Evolutionary conservation across 2,329 filamentous ascomycete genomes (phyloP), one percentile per base, ranked within the genome.

Genomic region (Arthrobotrys entomopaga): DNA sequence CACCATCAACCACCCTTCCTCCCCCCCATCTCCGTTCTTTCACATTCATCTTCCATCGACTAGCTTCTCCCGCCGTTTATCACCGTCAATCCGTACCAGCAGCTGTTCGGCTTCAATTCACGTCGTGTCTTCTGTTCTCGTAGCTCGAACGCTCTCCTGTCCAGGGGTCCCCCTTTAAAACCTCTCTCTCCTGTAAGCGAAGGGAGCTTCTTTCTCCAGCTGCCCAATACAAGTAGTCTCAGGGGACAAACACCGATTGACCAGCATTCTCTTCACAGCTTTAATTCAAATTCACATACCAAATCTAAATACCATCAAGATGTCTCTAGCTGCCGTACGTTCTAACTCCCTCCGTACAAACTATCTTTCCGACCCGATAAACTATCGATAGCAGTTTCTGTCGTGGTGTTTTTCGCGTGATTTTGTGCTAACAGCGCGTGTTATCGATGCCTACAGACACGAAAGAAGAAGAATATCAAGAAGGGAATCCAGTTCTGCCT

Each of bases 391-490:
- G 76, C 74, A 66, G 76, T 78, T 76, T 79, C 76, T 67, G 77
- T 77, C 63, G 69, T 77, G 77, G 71, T 77, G 78, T 76, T 77
- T 72, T 58, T 76, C 71, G 40, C 73, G 75, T 72, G 73, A 77
- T 67, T 46, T 5, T 46, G 8, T 46, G 8, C 42, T 75, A 77
- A 78, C 79, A 79, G 65, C 69, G 56, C 56, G 43, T 53, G 65
- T 71, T 78, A 69, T 76, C 80, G 78, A 79, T 77, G 80, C 76
- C 92, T 96, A 84, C 95, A 97, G 91, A 93, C 97, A 83, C 93
- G 95, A 85, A 91, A 92, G 85, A 99, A 99, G 94, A 99, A 99
- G 91, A 98, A 99, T 88, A 94, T 99, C 86, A 97, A 97, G 91
- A 97, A 97, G 89, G 95, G 95, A 82, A 98, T 99, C 82, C 95